Conservation (phyloP, 1,284 basidiomycete species). For the Mycosarcoma mackinlayi region DNA sequence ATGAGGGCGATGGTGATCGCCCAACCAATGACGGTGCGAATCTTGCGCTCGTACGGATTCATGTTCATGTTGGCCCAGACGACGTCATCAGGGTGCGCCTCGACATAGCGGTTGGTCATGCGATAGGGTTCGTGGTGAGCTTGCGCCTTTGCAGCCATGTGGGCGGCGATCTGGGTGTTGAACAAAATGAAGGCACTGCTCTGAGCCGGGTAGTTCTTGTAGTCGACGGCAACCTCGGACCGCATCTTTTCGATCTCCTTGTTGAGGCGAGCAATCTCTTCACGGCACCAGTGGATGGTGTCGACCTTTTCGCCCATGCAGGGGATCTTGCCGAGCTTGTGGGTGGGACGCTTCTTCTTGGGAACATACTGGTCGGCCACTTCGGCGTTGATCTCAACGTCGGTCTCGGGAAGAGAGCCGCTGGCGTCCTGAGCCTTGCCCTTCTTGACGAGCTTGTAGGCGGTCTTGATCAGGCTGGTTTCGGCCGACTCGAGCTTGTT, state of each 20-base stretch:
- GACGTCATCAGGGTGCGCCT: conserved; percentile 74
- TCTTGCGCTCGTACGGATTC: conserved; percentile 86
- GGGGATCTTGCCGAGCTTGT: conserved; percentile 77
- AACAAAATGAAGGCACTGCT: conserved; percentile 83
- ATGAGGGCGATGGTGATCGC: conserved; percentile 74
- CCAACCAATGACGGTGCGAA: conserved; percentile 72
- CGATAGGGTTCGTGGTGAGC: conserved; percentile 62
- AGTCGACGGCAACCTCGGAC: conserved; percentile 74
- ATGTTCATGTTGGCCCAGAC: conserved; percentile 88
- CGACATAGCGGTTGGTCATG: conserved; percentile 58
- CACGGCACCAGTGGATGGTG: conserved; percentile 83
- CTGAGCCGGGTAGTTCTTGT: conserved; percentile 73
- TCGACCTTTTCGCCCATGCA: conserved; percentile 81
- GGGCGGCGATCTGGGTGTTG: conserved; percentile 83
- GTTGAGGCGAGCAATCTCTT: conserved; percentile 73
- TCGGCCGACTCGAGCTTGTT: conserved; percentile 86
- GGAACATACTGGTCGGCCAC: conserved; percentile 61
- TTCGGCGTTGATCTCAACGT: conserved; percentile 54
- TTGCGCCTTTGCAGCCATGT: conserved; percentile 51
- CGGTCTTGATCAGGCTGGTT: conserved; percentile 78
- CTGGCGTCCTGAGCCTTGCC: conserved; percentile 61
- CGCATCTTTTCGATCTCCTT: conserved; percentile 72
- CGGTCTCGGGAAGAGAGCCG: conserved; percentile 34
- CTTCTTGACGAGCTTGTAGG: conserved; percentile 74
- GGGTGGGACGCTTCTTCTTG: conserved; percentile 75